These are phyloP conservation scores for Prosopis cineraria DNA, from an alignment of 306 rosid genomes.

Conservation along the genomic window DNA sequence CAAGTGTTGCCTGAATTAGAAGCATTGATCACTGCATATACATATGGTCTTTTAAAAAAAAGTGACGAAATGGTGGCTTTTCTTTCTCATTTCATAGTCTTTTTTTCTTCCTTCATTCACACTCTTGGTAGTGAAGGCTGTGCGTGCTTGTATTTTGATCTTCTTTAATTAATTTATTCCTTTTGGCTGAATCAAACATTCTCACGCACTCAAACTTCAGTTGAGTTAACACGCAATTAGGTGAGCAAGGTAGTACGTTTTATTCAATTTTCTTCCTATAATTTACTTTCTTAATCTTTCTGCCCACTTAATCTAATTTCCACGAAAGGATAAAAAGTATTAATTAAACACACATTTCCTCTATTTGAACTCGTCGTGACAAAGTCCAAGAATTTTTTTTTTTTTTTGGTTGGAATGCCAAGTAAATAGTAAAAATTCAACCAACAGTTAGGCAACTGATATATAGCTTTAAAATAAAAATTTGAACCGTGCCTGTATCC, in stretches of 20 bases:
- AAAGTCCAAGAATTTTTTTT: too few species aligned
- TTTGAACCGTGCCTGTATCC: too few species aligned
- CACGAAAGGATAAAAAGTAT: neutral
- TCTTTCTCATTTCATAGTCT: neutral
- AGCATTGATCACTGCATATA: too few species aligned
- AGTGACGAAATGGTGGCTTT: neutral
- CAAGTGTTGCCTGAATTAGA: constrained; percentile 15
- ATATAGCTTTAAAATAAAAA: too few species aligned
- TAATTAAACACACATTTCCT: neutral
- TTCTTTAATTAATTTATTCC: neutral
- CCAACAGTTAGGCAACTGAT: too few species aligned
- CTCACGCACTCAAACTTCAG: neutral
- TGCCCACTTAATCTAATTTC: constrained; percentile 24
- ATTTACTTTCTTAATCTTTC: neutral
- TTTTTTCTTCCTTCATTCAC: constrained; percentile 33
- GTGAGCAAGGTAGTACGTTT: constrained; percentile 42
- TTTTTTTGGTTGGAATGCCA: too few species aligned
- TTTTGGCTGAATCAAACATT: constrained; percentile 21
- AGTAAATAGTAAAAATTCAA: too few species aligned
- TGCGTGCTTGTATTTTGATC: neutral
- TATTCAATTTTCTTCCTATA: constrained; percentile 21
- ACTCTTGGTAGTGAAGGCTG: constrained; percentile 31
- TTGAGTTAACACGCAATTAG: constrained; percentile 27
- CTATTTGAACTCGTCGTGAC: neutral
- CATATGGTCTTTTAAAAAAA: too few species aligned